Evolutionary conservation across 148 eudicot species (phyloP).

Genomic region (Chenopodium suecicum): DNA sequence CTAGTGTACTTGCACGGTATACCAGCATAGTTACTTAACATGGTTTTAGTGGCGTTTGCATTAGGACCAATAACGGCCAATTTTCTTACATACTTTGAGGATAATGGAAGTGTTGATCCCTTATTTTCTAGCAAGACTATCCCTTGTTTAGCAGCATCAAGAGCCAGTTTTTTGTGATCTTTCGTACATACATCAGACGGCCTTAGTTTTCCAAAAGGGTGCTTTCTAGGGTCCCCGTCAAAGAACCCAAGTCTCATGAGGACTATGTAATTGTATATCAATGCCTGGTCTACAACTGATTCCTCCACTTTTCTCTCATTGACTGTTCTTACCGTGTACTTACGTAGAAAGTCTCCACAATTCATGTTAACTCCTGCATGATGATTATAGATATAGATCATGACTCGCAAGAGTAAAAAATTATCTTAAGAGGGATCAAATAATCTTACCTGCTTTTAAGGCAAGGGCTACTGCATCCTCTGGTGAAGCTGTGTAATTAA

Average conservation of each 20-base stretch:
- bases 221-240: conserved; percentile 39
- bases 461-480: conserved; percentile 45
- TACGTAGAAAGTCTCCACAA: conserved; percentile 39
- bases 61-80: conserved; percentile 43
- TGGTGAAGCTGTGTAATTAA: conserved; percentile 32
- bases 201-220: conserved; percentile 33
- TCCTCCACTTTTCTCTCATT: conserved; percentile 29
- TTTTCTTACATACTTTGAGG: conserved; percentile 15
- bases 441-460: conserved; percentile 34
- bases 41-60: conserved; percentile 36
- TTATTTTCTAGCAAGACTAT: conserved; percentile 43
- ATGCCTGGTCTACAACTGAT: conserved; percentile 39
- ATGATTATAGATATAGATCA: neutral
- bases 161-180: conserved; percentile 34
- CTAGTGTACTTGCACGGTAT: conserved; percentile 40
- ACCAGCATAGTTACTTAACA: conserved; percentile 50
- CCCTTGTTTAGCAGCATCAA: conserved; percentile 48
- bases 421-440: neutral
- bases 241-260: conserved; percentile 54
- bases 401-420: neutral
- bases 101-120: conserved; percentile 31
- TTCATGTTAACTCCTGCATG: conserved; percentile 44
- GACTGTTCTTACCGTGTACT: conserved; percentile 34
- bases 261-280: conserved; percentile 39
- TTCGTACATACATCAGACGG: conserved; percentile 36